Conservation (phyloP, 2,329 filamentous ascomycete species). For the Cyclaneusma minus region DNA sequence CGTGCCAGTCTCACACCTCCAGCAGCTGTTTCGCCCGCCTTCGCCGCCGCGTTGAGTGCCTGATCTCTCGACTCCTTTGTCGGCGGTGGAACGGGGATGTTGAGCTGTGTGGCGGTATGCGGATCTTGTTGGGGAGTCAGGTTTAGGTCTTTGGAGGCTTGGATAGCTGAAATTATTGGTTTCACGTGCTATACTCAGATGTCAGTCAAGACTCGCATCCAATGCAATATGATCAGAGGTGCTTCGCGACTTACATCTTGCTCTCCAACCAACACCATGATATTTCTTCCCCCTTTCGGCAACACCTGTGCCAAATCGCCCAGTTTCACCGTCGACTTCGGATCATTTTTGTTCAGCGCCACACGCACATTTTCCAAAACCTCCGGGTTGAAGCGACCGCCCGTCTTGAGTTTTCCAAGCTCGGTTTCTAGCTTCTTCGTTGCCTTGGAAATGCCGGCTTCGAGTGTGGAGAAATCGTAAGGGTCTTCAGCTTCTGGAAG, state of each 20-base stretch:
- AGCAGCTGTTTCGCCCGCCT: conserved; percentile 17
- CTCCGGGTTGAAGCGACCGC: conserved; percentile 46
- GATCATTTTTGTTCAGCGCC: conserved; percentile 34
- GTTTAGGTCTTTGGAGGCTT: conserved; percentile 28
- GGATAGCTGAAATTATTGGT: conserved; percentile 34
- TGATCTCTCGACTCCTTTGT: conserved; percentile 35
- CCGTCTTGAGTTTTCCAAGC: conserved; percentile 42
- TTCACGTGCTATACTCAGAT: conserved; percentile 31
- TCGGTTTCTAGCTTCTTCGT: conserved; percentile 43
- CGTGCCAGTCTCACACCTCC: conserved; percentile 16
- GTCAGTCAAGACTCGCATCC: conserved; percentile 3
- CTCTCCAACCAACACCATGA: conserved; percentile 49
- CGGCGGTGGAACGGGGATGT: conserved; percentile 38
- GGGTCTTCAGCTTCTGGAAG: conserved; percentile 27
- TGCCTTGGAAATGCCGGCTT: conserved; percentile 36
- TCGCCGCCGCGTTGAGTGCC: conserved; percentile 15
- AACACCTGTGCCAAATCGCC: conserved; percentile 52
- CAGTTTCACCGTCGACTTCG: conserved; percentile 34
- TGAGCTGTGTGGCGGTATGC: conserved; percentile 31
- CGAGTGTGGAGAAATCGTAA: conserved; percentile 41
- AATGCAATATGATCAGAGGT: conserved; percentile 1
- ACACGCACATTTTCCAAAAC: conserved; percentile 45
- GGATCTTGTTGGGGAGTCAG: conserved; percentile 31
- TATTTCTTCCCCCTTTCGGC: conserved; percentile 41
- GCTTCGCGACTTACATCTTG: conserved; percentile 44